A percentile compares a stretch with the other conserved stretches of the same genome.
Evolutionary conservation across 768 basidiomycete species (phyloP).

Genomic region (Mycena floridula): DNA sequence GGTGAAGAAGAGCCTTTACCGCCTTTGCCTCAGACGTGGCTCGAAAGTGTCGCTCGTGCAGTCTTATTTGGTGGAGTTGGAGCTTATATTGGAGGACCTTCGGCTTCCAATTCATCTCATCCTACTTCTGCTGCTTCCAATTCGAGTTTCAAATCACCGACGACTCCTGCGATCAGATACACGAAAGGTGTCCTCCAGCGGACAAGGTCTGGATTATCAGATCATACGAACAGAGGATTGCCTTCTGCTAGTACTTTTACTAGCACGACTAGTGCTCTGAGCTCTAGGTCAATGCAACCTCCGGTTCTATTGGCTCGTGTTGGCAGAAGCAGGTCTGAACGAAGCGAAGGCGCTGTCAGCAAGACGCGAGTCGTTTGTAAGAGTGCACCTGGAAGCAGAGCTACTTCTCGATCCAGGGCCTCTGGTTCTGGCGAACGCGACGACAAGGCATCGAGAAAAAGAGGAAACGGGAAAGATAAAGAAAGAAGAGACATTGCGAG

Average conservation of each 20-base stretch:
- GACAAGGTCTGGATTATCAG: slow-evolving; percentile 24
- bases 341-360: slow-evolving; percentile 36
- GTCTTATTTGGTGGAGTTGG: slow-evolving; percentile 49
- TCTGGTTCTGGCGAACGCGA: slow-evolving; percentile 1
- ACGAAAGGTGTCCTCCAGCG: slow-evolving; percentile 1
- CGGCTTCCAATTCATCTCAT: slow-evolving; percentile 4
- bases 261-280: not conserved
- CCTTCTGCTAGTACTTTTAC: not conserved
- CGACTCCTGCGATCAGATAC: slow-evolving; percentile 2
- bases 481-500: slow-evolving; percentile 4
- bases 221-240: slow-evolving; percentile 25
- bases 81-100: slow-evolving; percentile 38
- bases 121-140: slow-evolving; percentile 1
- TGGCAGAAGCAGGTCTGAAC: slow-evolving; percentile 27
- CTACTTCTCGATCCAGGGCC: slow-evolving; percentile 32
- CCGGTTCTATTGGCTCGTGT: slow-evolving; percentile 31
- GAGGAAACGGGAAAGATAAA: slow-evolving; percentile 19
- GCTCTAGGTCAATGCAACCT: slow-evolving; percentile 12
- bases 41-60: slow-evolving; percentile 63
- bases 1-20: slow-evolving; percentile 29
- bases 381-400: slow-evolving; percentile 64
- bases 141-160: slow-evolving; percentile 1
- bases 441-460: slow-evolving; percentile 9
- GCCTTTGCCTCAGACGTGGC: slow-evolving; percentile 65
- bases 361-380: slow-evolving; percentile 57